Base-by-base conservation (phyloP, 176 grass and related monocot genomes). In the Pontederia paniculata region DNA sequence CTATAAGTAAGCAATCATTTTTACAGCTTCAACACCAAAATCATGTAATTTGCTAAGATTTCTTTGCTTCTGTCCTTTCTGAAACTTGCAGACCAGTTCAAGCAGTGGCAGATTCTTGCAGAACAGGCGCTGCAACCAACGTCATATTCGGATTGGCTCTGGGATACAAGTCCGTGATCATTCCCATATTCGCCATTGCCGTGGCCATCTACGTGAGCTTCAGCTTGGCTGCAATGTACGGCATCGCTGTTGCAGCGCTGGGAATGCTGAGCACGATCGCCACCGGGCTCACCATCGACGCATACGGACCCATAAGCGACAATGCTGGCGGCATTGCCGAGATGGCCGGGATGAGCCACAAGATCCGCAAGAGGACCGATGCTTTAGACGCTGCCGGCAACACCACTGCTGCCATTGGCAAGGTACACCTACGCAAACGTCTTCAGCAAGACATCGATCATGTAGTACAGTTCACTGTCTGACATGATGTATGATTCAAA, bases 181-280 rank as follows among this genome's bases (percentile, higher is more conserved):
- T 85, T 54, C 82, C 82, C 19, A 80, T 80, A 63, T 80, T 80
- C 62, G 77, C 77, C 21, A 85, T 85, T 21, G 73, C 65, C 10
- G 43, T 76, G 21, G 71, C 72, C 52, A 85, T 85, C 60, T 85
- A 72, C 46, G 73, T 80, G 21, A 80, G 82, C 58, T 85, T 85
- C 55, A 85, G 73, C 58, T 66, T 85, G 71, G 82, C 82, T 4
- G 77, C 82, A 25, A 85, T 85, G 77, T 85, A 85, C 67, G 82
- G 82, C 52, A 74, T 85, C 60, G 82, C 82, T 57, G 73, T 85
- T 28, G 73, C 82, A 60, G 82, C 82, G 65, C 69, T 85, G 60
- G 82, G 77, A 70, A 85, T 85, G 82, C 77, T 85, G 17, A 85
- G 82, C 65, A 85, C 77, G 2, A 85, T 80, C 4, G 77, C 82